Evolutionary conservation across 768 basidiomycete genomes (phyloP).

Genomic region (Lentinula lateritia): DNA sequence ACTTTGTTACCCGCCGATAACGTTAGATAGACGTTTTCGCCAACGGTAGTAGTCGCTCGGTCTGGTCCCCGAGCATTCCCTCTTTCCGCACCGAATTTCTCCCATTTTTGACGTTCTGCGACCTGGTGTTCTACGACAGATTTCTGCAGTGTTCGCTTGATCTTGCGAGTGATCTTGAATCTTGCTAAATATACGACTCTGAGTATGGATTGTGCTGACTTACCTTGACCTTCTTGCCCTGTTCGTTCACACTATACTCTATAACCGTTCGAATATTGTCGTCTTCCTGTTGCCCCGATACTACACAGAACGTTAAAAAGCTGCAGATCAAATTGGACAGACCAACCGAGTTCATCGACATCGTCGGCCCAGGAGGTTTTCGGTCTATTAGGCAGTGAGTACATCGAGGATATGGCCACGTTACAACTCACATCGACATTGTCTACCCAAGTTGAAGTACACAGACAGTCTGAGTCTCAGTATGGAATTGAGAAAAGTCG

Average conservation of each 20-base stretch:
- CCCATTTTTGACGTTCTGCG: constrained; percentile 90
- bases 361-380: constrained; percentile 90
- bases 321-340: not conserved
- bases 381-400: constrained; percentile 10
- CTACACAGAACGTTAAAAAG: not conserved
- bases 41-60: constrained; percentile 90
- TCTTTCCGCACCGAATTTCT: constrained; percentile 90
- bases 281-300: constrained; percentile 43
- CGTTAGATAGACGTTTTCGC: constrained; percentile 46
- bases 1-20: constrained; percentile 59
- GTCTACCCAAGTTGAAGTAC: not conserved
- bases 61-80: constrained; percentile 87
- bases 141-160: constrained; percentile 83
- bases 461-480: too few relatives aligned
- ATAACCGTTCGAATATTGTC: constrained; percentile 81
- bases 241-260: constrained; percentile 82
- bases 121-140: constrained; percentile 91
- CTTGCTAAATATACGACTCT: not conserved
- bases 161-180: constrained; percentile 74
- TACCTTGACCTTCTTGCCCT: constrained; percentile 94
- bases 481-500: too few relatives aligned
- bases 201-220: constrained; percentile 11
- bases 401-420: not conserved
- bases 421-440: not conserved
- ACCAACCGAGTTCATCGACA: constrained; percentile 64